Evolutionary conservation across 148 eudicot species (phyloP), one percentile per base, ranked within the genome.

Genomic region (Camellia granthamiana): DNA sequence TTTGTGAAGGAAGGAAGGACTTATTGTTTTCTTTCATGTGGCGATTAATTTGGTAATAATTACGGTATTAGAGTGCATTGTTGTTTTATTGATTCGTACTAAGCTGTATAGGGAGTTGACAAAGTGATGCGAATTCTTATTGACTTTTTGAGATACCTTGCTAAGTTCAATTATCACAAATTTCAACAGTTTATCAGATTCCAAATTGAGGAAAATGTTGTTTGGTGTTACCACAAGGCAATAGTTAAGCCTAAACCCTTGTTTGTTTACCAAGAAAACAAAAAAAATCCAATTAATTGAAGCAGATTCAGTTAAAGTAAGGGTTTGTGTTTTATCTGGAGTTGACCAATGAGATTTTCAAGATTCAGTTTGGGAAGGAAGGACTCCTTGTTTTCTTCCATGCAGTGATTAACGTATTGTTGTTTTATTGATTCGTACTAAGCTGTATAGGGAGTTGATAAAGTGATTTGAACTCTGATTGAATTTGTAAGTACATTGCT

Each of bases 201-300:
- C 42, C 59, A 13, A 49, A 49, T 21, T 72, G 58, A 47, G 54
- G 18, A n/a, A 41, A 72, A 55, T 72, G 18, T 30, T 11, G 75
- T 21, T 51, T 0, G 54, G 58, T 72, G 59, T 72, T 72, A 59
- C 59, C 4, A 0, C 19, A 30, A 30, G 38, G 38, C 38, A 30
- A 46, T 41, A 44, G 42, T 8, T 21, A 7, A 4, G 5, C 70
- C 60, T 84, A 83, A 64, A 30, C 66, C 60, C 78, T 65, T 23
- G 79, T 75, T 72, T 65, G 64, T 14, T 51, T 38, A 54, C 55
- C 11, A 3, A 49, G 72, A 30, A 30, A 30, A 30, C 38, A 30
- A 30, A 30, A 30, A 30, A 66, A 77, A 78, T 16, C 46, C n/a
- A 5, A 77, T 6, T 64, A 14, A 52, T 77, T 63, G 71, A 10